These are phyloP conservation scores for Scedosporium apiospermum DNA, from an alignment of 2,329 filamentous ascomycete genomes.

Conservation along the genomic window DNA sequence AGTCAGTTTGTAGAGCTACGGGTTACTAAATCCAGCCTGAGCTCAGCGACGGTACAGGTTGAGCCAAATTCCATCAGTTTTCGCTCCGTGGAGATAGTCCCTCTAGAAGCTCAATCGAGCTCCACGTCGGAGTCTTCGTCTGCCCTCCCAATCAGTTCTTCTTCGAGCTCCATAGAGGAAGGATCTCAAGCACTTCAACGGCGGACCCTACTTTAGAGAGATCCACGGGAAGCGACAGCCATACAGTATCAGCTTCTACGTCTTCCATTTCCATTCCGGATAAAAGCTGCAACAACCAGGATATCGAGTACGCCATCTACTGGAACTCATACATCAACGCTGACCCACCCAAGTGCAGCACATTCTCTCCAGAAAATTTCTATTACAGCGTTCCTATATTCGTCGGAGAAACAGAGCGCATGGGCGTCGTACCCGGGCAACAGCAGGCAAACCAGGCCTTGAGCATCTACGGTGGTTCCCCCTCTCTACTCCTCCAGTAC, in stretches of 20 bases:
- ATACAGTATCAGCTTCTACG: neutral
- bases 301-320: neutral
- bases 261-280: neutral
- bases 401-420: neutral
- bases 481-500: neutral
- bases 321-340: neutral
- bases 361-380: neutral
- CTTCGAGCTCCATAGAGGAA: too few relatives aligned
- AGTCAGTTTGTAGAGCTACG: too few relatives aligned
- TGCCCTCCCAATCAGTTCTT: too few relatives aligned
- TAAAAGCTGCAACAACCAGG: neutral
- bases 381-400: neutral
- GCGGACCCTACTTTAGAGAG: too few relatives aligned
- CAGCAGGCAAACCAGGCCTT: neutral
- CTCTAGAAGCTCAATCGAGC: too few relatives aligned
- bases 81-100: too few relatives aligned
- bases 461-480: constrained; percentile 4
- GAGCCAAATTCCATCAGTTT: too few relatives aligned
- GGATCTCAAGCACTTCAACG: too few relatives aligned
- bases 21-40: too few relatives aligned
- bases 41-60: too few relatives aligned
- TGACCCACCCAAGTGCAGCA: neutral
- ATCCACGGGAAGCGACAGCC: too few relatives aligned
- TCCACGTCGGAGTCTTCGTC: too few relatives aligned
- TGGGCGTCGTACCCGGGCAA: neutral